Percentiles rank a stretch among this genome's conserved stretches.
phyloP scores from a whole-genome alignment of 305 asterid genomes.

The Fraxinus albicans region DNA sequence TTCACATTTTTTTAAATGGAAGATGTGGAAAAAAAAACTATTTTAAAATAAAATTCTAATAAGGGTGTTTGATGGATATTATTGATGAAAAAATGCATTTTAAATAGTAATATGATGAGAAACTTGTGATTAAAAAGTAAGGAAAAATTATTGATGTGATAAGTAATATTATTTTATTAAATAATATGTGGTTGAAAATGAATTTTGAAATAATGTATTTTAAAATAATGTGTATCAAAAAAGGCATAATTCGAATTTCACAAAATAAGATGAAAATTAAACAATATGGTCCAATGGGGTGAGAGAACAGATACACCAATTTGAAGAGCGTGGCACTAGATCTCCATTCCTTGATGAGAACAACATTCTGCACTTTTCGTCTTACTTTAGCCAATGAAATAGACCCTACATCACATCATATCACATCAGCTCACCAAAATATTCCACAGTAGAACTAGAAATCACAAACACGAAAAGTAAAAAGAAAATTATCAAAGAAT shows the following conservation, averaged over 20 bases:
- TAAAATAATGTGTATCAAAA: too few relatives aligned
- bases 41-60: too few relatives aligned
- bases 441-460: constrained; percentile 12
- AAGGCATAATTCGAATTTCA: background rate
- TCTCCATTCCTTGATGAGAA: background rate
- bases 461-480: background rate
- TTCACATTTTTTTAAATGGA: too few relatives aligned
- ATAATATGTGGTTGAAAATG: too few relatives aligned
- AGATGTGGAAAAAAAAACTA: too few relatives aligned
- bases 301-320: background rate
- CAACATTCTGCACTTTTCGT: background rate
- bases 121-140: too few relatives aligned
- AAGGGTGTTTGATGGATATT: too few relatives aligned
- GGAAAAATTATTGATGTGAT: too few relatives aligned
- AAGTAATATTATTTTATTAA: too few relatives aligned
- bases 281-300: background rate
- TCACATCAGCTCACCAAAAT: constrained; percentile 23
- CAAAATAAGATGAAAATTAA: background rate
- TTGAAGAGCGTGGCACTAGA: background rate
- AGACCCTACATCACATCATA: background rate
- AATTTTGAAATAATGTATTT: too few relatives aligned
- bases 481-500: constrained; percentile 39
- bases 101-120: too few relatives aligned
- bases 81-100: too few relatives aligned
- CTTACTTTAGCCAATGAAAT: background rate